phyloP scores from a whole-genome alignment of 257 asterid genomes.

The Verbascum thapsus region DNA sequence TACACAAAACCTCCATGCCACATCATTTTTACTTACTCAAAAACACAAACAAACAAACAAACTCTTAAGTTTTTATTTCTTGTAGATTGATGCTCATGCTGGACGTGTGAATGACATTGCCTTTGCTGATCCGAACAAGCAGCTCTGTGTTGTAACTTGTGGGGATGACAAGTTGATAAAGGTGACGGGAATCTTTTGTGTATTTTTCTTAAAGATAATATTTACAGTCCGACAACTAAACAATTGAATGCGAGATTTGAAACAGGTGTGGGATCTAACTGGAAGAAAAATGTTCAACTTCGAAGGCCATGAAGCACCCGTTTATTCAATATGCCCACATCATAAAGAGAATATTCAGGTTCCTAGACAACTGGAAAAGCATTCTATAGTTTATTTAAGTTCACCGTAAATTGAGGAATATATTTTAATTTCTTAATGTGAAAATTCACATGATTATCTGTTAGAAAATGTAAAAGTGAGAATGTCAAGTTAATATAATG shows the following conservation, averaged over 20 bases:
- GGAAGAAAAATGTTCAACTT: slow-evolving; percentile 86
- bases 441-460: background rate
- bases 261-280: slow-evolving; percentile 94
- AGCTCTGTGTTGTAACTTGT: slow-evolving; percentile 84
- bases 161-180: slow-evolving; percentile 95
- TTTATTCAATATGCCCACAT: slow-evolving; percentile 94
- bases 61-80: slow-evolving; percentile 23
- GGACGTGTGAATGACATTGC: slow-evolving; percentile 95
- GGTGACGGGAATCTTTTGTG: slow-evolving; percentile 41
- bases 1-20: no score
- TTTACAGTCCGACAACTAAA: slow-evolving; percentile 18
- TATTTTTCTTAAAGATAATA: slow-evolving; percentile 16
- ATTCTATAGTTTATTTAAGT: slow-evolving; percentile 7
- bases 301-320: slow-evolving; percentile 99
- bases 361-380: background rate
- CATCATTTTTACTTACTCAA: no score
- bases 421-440: slow-evolving; percentile 12
- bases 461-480: no score
- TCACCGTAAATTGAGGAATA: background rate
- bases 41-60: no score
- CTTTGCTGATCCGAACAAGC: slow-evolving; percentile 95
- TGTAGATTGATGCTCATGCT: slow-evolving; percentile 91
- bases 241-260: slow-evolving; percentile 43
- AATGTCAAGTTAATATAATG: background rate
- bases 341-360: slow-evolving; percentile 98